Base-by-base conservation (phyloP, 805 yeast genomes). In the Sungouiella thailandica region DNA sequence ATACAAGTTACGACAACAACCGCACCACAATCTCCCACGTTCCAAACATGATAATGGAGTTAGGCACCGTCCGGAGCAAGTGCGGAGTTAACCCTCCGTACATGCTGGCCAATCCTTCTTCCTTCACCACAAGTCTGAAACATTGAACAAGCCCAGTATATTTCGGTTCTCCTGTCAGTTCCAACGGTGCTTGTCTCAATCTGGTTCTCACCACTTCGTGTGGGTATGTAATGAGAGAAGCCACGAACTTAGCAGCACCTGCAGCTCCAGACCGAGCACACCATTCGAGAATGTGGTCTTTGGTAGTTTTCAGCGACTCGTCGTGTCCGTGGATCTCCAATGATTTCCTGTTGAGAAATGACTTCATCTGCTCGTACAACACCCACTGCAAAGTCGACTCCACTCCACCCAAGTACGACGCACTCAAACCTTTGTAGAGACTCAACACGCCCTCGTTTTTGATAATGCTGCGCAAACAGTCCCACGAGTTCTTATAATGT, bases 81-180 rank as follows among this genome's bases (percentile, higher is more conserved):
- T 93, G 99, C 4, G 99, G 97, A 2, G 99, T 93, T 50, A 93
- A 70, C 1, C 99, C 99, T 36, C 99, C 96, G 56, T 93, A 93
- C 87, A 93, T 83, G 9, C 96, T 83, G 6, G 74, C 80, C 33
- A 90, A 60, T 1, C 99, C 98, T 62, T 93, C 98, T 53, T 93
- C 96, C 50, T 81, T 84, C 12, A 87, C 63, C n/a, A 93, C 78
- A 19, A 88, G 66, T 52, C 70, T 78, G 67, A 93, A 89, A 50
- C 95, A 85, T 60, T 88, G 96, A 5, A 88, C 55, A 32, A 93
- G 67, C 0, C 98, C 97, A 0, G 87, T 82, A 57, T 93, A 93
- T 59, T 90, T 93, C 12, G 84, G 83, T 48, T 70, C 72, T 1
- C 95, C 95, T 38, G 82, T 76, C 26, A 78, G 76, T 39, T 70